Evolutionary conservation across 306 rosid genomes (phyloP), one percentile per base, ranked within the genome.

Genomic region (Crotalaria pallida): DNA sequence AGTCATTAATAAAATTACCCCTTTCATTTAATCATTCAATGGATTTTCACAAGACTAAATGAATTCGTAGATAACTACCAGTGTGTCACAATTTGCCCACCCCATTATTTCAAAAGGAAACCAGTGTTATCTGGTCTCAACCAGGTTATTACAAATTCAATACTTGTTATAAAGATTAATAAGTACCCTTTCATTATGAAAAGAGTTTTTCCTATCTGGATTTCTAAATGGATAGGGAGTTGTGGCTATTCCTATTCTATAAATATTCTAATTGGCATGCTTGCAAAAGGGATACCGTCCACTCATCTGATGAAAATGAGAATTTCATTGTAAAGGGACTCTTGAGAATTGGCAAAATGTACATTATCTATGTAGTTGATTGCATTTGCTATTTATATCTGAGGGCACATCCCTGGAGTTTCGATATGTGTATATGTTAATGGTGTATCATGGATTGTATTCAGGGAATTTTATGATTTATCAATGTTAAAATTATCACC

Each of bases 71-170:
- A 78, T 94, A 74, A 88, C 85, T 69, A 79, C 85, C 13, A 71
- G 73, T 12, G 97, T 87, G 67, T 86, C 96, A 77, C 95, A 78
- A 75, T 79, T 78, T 61, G 86, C 75, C 36, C 80, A 60, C 69
- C 92, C 88, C 70, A 67, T 71, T 43, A 75, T 76, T 66, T 84
- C 94, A 8, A 87, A 88, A 81, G 97, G 94, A 84, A 81, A 24
- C 73, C 97, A 88, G 72, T 94, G 98, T 82, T 94, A 88, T 84
- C 75, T 85, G 50, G 89, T 90, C 76, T 69, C 88, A 71, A 81
- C 78, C 81, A 90, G 97, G 98, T 94, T 60, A 65, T 64, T 69
- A 45, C 52, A 10, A 40, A 79, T 71, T 68, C 22, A 45, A 53
- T 33, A 40, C 58, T 23, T 63, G 75, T 70, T 57, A 24, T 49